Conservation (phyloP, 371 early-diverging fungal genomes). For the Circinella minor region DNA sequence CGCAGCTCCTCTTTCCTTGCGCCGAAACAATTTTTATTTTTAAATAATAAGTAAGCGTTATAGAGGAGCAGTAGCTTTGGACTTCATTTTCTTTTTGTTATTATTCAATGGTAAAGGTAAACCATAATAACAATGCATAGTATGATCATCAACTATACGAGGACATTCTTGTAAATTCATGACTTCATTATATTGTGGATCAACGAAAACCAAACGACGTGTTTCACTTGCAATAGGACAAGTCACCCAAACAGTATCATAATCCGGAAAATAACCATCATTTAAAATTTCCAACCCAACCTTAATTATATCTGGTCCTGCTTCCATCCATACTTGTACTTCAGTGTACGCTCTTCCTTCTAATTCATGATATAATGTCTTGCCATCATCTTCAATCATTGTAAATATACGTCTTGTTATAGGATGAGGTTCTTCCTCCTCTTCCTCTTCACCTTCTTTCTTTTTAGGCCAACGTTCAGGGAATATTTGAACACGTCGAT, state of each 20-base stretch:
- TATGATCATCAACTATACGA: conserved; percentile 26
- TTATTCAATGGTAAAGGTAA: conserved; percentile 13
- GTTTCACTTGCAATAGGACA: conserved; percentile 51
- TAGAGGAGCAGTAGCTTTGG: not conserved
- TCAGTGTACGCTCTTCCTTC: conserved; percentile 38
- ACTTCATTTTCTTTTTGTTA: conserved; percentile 11
- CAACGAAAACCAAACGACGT: conserved; percentile 18
- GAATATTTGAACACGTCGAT: conserved; percentile 41
- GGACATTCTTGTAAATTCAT: not conserved
- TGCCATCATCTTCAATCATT: conserved; percentile 49
- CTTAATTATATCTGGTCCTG: conserved; percentile 26
- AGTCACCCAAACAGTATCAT: conserved; percentile 42
- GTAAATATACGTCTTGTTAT: conserved; percentile 21
- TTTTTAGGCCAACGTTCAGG: conserved; percentile 22
- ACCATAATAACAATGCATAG: conserved; percentile 21
- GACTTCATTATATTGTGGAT: not conserved
- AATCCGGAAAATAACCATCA: conserved; percentile 44
- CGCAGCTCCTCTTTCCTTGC: not conserved
- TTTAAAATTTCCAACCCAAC: conserved; percentile 36
- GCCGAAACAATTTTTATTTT: not conserved
- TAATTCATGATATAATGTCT: conserved; percentile 36
- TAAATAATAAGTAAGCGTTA: no score
- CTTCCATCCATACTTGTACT: conserved; percentile 33
- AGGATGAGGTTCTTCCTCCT: not conserved
- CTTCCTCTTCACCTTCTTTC: not conserved